Evolutionary conservation across 78 protist species (phyloP).

Genomic region (Cavenderia fasciculata): DNA sequence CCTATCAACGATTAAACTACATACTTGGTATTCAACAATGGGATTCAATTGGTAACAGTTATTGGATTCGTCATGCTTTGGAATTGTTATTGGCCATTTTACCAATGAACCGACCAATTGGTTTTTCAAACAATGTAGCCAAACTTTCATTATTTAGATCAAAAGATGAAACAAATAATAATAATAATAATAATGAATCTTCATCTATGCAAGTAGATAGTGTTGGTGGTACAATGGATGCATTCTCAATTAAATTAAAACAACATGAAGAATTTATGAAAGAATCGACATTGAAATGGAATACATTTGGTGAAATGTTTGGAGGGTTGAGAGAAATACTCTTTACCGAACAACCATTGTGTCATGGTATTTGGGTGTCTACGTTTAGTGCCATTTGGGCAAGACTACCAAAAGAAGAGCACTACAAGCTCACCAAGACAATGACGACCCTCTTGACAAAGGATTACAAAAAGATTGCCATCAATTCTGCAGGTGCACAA

Average conservation of each 20-base stretch:
- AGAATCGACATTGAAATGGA: neutral
- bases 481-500: neutral
- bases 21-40: slow-evolving; percentile 56
- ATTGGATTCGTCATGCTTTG: slow-evolving; percentile 85
- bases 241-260: neutral
- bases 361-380: slow-evolving; percentile 3
- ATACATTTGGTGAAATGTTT: slow-evolving; percentile 8
- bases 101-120: neutral
- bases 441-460: slow-evolving; percentile 20
- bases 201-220: neutral
- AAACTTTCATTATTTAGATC: neutral
- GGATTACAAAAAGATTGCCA: slow-evolving; percentile 38
- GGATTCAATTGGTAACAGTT: slow-evolving; percentile 78
- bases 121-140: neutral
- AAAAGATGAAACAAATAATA: neutral
- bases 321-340: slow-evolving; percentile 35
- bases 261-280: slow-evolving; percentile 8
- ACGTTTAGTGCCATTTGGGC: slow-evolving; percentile 51
- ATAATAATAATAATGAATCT: no score
- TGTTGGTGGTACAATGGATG: neutral
- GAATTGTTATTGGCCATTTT: slow-evolving; percentile 79
- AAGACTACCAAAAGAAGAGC: slow-evolving; percentile 26
- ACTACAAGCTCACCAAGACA: slow-evolving; percentile 59
- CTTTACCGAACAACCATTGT: slow-evolving; percentile 2
- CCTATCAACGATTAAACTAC: slow-evolving; percentile 58